Evolutionary conservation across 2,329 filamentous ascomycete species (phyloP), one percentile per base, ranked within the genome.

Genomic region (Botrytis aclada): DNA sequence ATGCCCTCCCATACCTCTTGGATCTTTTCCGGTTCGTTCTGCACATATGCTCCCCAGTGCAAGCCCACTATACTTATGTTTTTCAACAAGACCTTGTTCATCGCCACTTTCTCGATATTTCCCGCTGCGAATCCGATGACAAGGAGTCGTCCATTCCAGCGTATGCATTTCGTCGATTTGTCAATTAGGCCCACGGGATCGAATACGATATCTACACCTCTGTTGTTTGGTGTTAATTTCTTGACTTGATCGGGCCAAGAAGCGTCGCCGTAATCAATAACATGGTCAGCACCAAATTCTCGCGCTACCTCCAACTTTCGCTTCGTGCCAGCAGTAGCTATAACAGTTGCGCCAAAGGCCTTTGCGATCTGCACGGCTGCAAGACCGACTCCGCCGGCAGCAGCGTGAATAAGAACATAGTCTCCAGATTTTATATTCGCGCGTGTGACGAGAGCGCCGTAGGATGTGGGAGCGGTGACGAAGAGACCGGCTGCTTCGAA

Each of bases 301-400:
- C 86, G 87, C 65, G 95, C 95, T 16, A 98, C 89, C 72, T 92
- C 88, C 14, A 94, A 87, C 84, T 98, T 98, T 70, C 91, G 89
- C 77, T 88, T 82, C 1, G 92, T 93, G 1, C 94, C 94, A 0
- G 94, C 95, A 0, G 95, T 98, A 7, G 95, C 95, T 75, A 98
- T 91, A n/a, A 98, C 95, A 4, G 88, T 96, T 16, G 95, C 95
- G 10, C 95, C 95, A 69, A 92, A 90, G 0, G 95, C 95, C 83
- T 98, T 98, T 41, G 95, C 95, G 74, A 98, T 90, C 82, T 98
- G 95, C 37, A 98, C 94, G 7, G 95, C 95, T 1, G 95, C 93
- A 2, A 98, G 84, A 0, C 95, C 95, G 18, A 98, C 95, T 25
- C 95, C 95, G 3, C 95, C 95, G 0, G 95, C 95, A 0, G 94